Percentiles rank a stretch among this genome's conserved stretches.
Evolutionary conservation across 192 early-diverging fungal species (phyloP).

Genomic region (Mortierella alpina): DNA sequence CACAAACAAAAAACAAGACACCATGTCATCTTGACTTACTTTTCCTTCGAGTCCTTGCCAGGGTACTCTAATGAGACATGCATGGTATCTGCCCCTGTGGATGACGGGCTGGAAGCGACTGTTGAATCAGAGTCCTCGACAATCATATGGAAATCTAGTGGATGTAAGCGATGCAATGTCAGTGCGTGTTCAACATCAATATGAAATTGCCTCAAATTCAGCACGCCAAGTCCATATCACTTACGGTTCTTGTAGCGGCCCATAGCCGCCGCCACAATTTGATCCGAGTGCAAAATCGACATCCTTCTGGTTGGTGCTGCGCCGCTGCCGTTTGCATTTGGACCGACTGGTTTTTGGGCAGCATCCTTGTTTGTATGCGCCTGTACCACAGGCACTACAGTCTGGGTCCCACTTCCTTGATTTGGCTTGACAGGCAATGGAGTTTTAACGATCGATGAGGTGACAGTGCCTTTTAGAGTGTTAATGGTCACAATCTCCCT

Average conservation of each 20-base stretch:
- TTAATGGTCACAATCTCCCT: conserved; percentile 40
- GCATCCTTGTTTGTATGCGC: not conserved
- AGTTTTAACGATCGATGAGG: not conserved
- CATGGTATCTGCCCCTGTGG: conserved; percentile 43
- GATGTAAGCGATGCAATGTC: not conserved
- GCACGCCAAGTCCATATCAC: not conserved
- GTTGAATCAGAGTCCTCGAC: conserved; percentile 54
- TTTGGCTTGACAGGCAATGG: not conserved
- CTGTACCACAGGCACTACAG: not conserved
- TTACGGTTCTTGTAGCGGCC: conserved; percentile 60
- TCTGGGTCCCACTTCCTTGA: not conserved
- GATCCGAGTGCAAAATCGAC: conserved; percentile 58
- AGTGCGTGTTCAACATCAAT: not conserved
- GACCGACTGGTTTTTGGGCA: not conserved
- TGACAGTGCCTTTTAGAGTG: conserved; percentile 18
- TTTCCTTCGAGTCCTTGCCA: conserved; percentile 52
- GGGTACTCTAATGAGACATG: conserved; percentile 55
- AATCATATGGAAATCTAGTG: conserved; percentile 43
- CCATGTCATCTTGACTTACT: conserved; percentile 30
- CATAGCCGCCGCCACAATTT: conserved; percentile 53
- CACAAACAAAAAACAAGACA: not conserved
- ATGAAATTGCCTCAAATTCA: not conserved
- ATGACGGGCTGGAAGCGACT: conserved; percentile 49
- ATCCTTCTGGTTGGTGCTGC: conserved; percentile 11
- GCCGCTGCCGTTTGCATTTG: not conserved